Conservation (phyloP, 352 stramenopile species). For the Blastocystis sp. region DNA sequence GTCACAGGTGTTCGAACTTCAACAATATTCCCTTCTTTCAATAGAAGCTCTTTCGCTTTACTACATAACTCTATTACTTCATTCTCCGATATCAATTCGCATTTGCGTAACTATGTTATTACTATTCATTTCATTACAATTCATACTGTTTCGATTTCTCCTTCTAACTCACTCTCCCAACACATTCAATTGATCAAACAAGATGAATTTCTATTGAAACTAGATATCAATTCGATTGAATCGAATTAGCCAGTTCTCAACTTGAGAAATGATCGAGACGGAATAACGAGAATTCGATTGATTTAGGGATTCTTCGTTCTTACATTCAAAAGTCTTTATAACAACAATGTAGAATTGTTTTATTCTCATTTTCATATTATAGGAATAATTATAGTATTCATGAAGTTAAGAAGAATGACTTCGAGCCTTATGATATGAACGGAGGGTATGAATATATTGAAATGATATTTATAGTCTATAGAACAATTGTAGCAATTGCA, state of each 20-base stretch:
- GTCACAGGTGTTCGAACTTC: constrained; percentile 94
- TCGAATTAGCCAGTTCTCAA: not conserved
- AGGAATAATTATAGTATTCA: constrained; percentile 5
- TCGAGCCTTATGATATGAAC: constrained; percentile 65
- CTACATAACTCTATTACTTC: constrained; percentile 95
- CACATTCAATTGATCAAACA: not conserved
- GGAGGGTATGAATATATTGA: constrained; percentile 58
- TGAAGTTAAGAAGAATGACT: constrained; percentile 40
- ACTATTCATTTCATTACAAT: not conserved
- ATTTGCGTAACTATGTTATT: constrained; percentile 71
- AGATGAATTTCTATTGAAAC: not conserved
- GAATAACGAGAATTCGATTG: not conserved
- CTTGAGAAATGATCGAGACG: not conserved
- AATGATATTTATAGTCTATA: not conserved
- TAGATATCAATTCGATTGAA: too few species aligned
- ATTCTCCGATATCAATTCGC: constrained; percentile 93
- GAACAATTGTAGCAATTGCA: constrained; percentile 81
- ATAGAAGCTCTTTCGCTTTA: constrained; percentile 92
- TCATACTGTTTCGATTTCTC: constrained; percentile 78
- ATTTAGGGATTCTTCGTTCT: not conserved
- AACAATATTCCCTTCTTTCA: constrained; percentile 98
- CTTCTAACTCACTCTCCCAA: constrained; percentile 73
- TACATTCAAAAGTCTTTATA: not conserved
- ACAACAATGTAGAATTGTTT: not conserved
- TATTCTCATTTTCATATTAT: not conserved